Evolutionary conservation across 768 basidiomycete species (phyloP), one percentile per base, ranked within the genome.

Genomic region (Flagelloscypha sp.): DNA sequence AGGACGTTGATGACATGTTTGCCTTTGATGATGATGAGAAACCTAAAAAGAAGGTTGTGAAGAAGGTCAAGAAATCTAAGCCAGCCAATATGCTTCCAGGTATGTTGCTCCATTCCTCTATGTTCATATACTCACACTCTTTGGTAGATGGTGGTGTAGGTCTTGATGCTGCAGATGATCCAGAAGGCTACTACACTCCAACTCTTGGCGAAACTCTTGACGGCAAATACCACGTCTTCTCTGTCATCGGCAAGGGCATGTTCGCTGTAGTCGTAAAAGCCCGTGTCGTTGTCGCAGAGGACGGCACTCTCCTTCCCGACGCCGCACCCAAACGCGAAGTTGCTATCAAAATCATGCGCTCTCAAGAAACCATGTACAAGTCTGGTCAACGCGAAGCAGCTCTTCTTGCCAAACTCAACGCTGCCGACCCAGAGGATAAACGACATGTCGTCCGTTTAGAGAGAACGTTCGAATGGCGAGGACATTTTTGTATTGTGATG

Each of bases 1-100:
- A 76, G 6, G 74, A 79, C 21, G 68, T 81, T 6, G 76, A 79
- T 35, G 81, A 83, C 52, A 84, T 84, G 81, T 84, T 84, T 43
- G 74, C 77, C 13, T 57, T 74, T 18, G 51, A 47, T 16, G 43
- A 50, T 4, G 44, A 57, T 3, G 62, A 56, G 47, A 66, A 61
- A 54, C 70, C 63, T 46, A 70, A 62, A 25, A 45, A 56, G 12
- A 65, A 57, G 55, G 69, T 66, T 45, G 60, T 63, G 16, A 59
- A 56, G 42, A 52, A 48, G 23, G 58, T 66, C 8, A 48, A n/a
- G n/a, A n/a, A n/a, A n/a, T n/a, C n/a, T n/a, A n/a, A n/a, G n/a
- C n/a, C n/a, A n/a, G n/a, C n/a, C n/a, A n/a, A n/a, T n/a, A n/a
- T n/a, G n/a, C n/a, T n/a, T n/a, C n/a, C n/a, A n/a, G n/a, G n/a